These are phyloP conservation scores for Mortierella hygrophila DNA, from an alignment of 192 early-diverging fungal genomes.

Conservation along the genomic window DNA sequence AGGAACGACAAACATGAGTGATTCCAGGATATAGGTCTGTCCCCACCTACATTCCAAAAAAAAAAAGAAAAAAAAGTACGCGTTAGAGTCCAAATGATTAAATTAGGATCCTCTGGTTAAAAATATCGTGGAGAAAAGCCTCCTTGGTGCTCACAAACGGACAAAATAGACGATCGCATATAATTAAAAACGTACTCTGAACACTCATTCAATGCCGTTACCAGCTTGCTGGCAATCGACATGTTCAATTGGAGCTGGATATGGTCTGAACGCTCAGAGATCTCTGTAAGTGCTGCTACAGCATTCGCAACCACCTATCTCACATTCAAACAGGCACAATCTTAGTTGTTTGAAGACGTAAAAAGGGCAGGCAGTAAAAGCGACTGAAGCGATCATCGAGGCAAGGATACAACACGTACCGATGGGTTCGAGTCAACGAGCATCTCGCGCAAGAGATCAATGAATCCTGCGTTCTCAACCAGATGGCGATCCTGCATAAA, in stretches of 20 bases:
- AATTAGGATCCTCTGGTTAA: background rate
- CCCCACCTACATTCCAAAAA: conserved; percentile 78
- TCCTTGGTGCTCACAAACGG: background rate
- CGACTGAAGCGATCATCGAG: background rate
- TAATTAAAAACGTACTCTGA: conserved; percentile 78
- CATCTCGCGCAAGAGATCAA: conserved; percentile 91
- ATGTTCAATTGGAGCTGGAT: conserved; percentile 91
- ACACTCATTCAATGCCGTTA: conserved; percentile 95
- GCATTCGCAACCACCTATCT: conserved; percentile 95
- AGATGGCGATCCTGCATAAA: conserved; percentile 89
- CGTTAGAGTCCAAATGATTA: conserved; percentile 1
- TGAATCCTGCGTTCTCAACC: conserved; percentile 88
- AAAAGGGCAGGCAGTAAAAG: background rate
- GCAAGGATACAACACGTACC: conserved; percentile 54
- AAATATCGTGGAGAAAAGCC: background rate
- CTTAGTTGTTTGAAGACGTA: background rate
- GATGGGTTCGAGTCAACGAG: conserved; percentile 92
- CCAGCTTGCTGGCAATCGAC: conserved; percentile 89
- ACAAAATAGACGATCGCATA: conserved; percentile 3
- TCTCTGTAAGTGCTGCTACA: conserved; percentile 93
- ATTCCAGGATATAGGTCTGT: conserved; percentile 94
- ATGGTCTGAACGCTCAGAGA: conserved; percentile 88
- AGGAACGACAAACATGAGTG: conserved; percentile 91
- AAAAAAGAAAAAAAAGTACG: background rate
- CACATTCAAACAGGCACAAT: background rate